phyloP scores from a whole-genome alignment of 768 basidiomycete species.

The Phylloporus rhodoxanthus region DNA sequence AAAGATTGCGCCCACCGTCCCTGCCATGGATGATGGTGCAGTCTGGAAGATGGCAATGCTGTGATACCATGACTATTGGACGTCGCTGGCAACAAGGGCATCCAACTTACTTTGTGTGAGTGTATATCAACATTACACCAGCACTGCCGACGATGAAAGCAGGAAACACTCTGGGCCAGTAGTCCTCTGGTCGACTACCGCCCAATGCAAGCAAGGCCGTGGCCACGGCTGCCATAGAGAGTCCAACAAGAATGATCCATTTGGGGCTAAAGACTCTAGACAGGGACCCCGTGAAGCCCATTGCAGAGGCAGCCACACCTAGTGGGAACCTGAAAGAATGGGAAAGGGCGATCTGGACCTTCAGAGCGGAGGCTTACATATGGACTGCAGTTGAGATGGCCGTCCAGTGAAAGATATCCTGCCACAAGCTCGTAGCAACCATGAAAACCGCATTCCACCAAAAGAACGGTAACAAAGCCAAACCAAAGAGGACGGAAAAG shows the following conservation, averaged over 20 bases:
- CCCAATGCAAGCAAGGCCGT: constrained; percentile 40
- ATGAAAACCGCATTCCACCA: constrained; percentile 37
- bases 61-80: neutral
- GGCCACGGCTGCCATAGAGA: constrained; percentile 33
- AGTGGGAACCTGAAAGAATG: constrained; percentile 35
- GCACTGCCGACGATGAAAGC: constrained; percentile 44
- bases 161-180: constrained; percentile 46
- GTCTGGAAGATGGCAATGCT: constrained; percentile 49
- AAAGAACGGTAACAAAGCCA: constrained; percentile 36
- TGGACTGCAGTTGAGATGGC: constrained; percentile 36
- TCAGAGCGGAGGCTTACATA: constrained; percentile 26
- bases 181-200: constrained; percentile 35
- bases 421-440: constrained; percentile 36
- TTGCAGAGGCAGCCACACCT: constrained; percentile 34
- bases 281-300: constrained; percentile 36
- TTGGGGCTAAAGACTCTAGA: constrained; percentile 36
- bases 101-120: constrained; percentile 42
- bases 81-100: neutral
- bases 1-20: constrained; percentile 52
- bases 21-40: constrained; percentile 44
- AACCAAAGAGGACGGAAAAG: constrained; percentile 35
- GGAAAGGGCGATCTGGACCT: neutral
- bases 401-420: constrained; percentile 39
- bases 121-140: constrained; percentile 42
- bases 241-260: constrained; percentile 41